Evolutionary conservation across 257 asterid genomes (phyloP).

Genomic region (Striga asiatica): DNA sequence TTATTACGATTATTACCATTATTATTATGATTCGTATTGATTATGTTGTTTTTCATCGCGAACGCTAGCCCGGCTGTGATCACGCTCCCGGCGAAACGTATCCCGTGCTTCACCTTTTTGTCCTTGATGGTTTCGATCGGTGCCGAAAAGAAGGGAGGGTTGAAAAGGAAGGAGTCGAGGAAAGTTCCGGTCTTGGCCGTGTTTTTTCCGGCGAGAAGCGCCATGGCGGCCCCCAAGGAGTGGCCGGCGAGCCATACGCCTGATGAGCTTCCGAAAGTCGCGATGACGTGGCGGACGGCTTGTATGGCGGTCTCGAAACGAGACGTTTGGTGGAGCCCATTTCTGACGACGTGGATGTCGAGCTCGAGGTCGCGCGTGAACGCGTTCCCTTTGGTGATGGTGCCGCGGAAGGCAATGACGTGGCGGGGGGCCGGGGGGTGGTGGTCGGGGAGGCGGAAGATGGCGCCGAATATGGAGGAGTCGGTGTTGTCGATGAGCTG

Average conservation of each 20-base stretch:
- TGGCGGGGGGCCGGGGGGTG: conserved; percentile 36
- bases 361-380: conserved; percentile 58
- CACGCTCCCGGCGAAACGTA: conserved; percentile 69
- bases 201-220: conserved; percentile 69
- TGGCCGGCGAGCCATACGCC: conserved; percentile 78
- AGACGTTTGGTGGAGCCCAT: conserved; percentile 69
- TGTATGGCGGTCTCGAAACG: conserved; percentile 67
- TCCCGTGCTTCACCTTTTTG: conserved; percentile 58
- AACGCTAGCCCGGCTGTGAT: conserved; percentile 82
- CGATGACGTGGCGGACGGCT: conserved; percentile 56
- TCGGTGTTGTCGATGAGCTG: conserved; percentile 62
- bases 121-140: conserved; percentile 67
- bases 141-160: conserved; percentile 79
- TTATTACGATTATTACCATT: too few relatives aligned
- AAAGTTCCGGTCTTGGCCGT: conserved; percentile 54
- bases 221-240: conserved; percentile 85
- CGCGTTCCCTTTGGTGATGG: conserved; percentile 69
- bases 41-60: conserved; percentile 59
- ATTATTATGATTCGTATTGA: too few relatives aligned
- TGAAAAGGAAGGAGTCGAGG: conserved; percentile 63
- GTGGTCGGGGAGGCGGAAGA: conserved; percentile 37
- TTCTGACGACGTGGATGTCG: conserved; percentile 48
- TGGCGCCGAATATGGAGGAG: conserved; percentile 71
- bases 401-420: conserved; percentile 76
- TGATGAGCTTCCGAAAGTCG: conserved; percentile 51